These are phyloP conservation scores for Candida wancherniae DNA, from an alignment of 805 yeast species.

Conservation along the genomic window DNA sequence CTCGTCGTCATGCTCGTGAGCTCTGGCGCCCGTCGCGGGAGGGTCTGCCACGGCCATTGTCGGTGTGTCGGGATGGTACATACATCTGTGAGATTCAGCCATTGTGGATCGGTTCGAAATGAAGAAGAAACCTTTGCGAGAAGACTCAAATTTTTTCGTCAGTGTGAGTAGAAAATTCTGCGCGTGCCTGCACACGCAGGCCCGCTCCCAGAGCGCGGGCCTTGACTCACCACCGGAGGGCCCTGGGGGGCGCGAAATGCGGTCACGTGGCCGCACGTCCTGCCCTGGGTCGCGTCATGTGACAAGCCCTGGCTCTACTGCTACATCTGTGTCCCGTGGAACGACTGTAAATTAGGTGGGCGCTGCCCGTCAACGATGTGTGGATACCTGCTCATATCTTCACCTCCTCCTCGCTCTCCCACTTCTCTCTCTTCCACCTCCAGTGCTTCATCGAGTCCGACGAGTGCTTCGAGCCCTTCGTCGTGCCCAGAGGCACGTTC, in stretches of 20 bases:
- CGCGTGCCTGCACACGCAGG: conserved; percentile 13
- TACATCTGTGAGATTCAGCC: conserved; percentile 98
- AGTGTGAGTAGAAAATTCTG: conserved; percentile 18
- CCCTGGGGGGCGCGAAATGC: too few species aligned
- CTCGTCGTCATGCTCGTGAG: too few species aligned
- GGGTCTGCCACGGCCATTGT: too few species aligned
- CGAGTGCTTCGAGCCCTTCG: conserved; percentile 52
- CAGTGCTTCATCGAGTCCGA: conserved; percentile 54
- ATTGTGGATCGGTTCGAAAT: conserved; percentile 41
- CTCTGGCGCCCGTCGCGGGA: too few species aligned
- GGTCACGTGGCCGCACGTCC: too few species aligned
- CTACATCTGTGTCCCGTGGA: conserved; percentile 1
- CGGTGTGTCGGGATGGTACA: too few species aligned
- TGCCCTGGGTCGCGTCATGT: too few species aligned
- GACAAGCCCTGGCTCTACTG: neutral
- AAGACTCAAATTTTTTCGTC: conserved; percentile 12
- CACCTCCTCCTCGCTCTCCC: conserved; percentile 59
- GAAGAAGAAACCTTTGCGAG: conserved; percentile 9
- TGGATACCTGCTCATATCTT: conserved; percentile 29
- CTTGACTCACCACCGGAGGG: too few species aligned
- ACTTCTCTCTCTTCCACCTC: conserved; percentile 56
- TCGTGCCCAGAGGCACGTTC: conserved; percentile 66
- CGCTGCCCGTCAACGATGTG: too few species aligned
- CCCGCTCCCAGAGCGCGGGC: neutral
- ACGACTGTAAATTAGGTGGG: too few species aligned